A percentile compares a stretch with the other conserved stretches of the same genome.
phyloP scores from a whole-genome alignment of 2,329 filamentous ascomycete species.

The Curvularia verruculosa region DNA sequence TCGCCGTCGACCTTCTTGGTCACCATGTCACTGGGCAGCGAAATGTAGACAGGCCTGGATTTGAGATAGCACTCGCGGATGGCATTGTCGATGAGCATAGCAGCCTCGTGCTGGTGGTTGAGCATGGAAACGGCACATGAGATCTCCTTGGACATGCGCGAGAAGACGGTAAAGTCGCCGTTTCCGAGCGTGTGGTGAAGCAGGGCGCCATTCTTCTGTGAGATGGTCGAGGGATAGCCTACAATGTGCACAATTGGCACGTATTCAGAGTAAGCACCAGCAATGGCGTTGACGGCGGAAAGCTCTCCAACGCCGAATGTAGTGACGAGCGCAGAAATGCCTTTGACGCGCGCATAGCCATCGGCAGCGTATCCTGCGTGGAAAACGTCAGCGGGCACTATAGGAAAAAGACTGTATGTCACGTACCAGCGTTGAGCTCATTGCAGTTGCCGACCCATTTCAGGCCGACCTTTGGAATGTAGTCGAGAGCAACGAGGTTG shows the following conservation, averaged over 20 bases:
- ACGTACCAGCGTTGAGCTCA: constrained; percentile 63
- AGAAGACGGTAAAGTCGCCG: constrained; percentile 81
- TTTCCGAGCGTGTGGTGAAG: constrained; percentile 57
- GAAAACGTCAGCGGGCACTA: constrained; percentile 4
- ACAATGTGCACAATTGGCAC: constrained; percentile 57
- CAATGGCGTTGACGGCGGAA: constrained; percentile 55
- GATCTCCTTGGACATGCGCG: constrained; percentile 75
- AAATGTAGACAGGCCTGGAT: constrained; percentile 82
- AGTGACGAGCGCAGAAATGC: constrained; percentile 54
- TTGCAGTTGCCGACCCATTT: constrained; percentile 68
- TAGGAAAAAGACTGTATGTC: background rate
- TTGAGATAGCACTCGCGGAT: constrained; percentile 75
- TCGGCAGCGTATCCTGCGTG: constrained; percentile 54
- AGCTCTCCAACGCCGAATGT: constrained; percentile 58
- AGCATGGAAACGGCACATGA: constrained; percentile 75
- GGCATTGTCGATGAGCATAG: constrained; percentile 77
- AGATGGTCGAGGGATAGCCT: constrained; percentile 51
- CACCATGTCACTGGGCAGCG: constrained; percentile 81
- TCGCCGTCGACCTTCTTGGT: constrained; percentile 76
- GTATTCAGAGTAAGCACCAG: constrained; percentile 56
- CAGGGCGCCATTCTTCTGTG: constrained; percentile 51
- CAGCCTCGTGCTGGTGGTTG: constrained; percentile 71
- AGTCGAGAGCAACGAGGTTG: constrained; percentile 61
- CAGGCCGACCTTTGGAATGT: constrained; percentile 60
- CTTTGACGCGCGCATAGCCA: constrained; percentile 55